phyloP scores from a whole-genome alignment of 1,284 basidiomycete genomes.

The Trametes sp. region DNA sequence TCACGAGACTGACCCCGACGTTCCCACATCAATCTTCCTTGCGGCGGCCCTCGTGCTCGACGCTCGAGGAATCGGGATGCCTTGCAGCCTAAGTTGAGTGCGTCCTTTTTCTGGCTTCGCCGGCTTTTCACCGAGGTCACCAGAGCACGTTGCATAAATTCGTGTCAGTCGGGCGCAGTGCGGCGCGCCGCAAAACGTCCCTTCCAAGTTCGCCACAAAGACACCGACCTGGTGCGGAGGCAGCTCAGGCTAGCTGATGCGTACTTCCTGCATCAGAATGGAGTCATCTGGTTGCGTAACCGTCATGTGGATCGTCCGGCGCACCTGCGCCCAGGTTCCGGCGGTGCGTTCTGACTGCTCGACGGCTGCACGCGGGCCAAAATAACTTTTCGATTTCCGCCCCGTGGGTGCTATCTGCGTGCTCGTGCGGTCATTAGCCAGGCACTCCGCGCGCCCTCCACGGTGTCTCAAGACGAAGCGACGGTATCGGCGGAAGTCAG shows the following conservation, averaged over 20 bases:
- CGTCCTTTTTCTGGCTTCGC: constrained; percentile 8
- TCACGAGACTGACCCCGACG: constrained; percentile 22
- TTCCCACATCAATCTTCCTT: constrained; percentile 24
- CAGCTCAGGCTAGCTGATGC: constrained; percentile 16
- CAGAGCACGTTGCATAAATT: constrained; percentile 5
- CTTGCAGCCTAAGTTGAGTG: constrained; percentile 2
- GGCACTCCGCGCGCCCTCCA: constrained; percentile 12
- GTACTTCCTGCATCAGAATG: constrained; percentile 24
- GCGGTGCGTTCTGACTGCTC: constrained; percentile 16
- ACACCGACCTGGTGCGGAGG: background rate
- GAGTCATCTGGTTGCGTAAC: constrained; percentile 12
- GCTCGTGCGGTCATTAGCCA: constrained; percentile 22
- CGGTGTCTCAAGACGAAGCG: constrained; percentile 11
- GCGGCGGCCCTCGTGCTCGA: constrained; percentile 15
- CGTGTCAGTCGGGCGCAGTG: constrained; percentile 8
- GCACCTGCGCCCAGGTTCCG: constrained; percentile 6
- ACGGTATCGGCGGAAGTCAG: constrained; percentile 20
- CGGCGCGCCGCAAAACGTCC: background rate
- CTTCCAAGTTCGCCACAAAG: background rate
- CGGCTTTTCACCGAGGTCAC: constrained; percentile 23
- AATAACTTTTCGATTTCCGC: constrained; percentile 20
- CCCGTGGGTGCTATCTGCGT: constrained; percentile 13
- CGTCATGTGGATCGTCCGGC: constrained; percentile 22
- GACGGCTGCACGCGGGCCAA: constrained; percentile 9
- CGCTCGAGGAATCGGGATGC: background rate